Evolutionary conservation across 164 flowering plant species (phyloP), one percentile per base, ranked within the genome.

Genomic region (Saururus chinensis): DNA sequence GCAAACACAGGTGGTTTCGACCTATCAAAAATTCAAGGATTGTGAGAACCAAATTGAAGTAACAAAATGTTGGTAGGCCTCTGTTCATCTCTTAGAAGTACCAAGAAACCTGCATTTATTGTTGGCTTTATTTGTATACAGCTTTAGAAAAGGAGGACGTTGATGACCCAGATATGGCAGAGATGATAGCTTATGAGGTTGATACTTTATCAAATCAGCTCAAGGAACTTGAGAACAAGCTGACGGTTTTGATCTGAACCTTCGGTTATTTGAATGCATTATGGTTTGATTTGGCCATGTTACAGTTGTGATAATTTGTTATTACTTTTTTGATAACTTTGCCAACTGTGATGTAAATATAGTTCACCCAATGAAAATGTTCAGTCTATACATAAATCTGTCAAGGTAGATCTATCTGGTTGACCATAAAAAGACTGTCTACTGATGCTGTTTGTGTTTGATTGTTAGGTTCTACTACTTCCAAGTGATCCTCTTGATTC

Each of bases 401-500:
- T 45, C 4, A 4, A 45, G 49, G 49, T 12, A 45, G 49, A 17
- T 45, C 49, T 17, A 0, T 45, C 4, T 45, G 49, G 49, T 45
- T 53, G 56, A 20, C 56, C 19, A 53, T 1, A 8, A 22, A 22
- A 30, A 56, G 16, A 17, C 19, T 25, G 42, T 21, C 55, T 61
- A 19, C 13, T 62, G 35, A 25, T 71, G 20, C 49, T 57, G 41
- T 61, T 52, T 41, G 55, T 68, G 6, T 60, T 62, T 30, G 56
- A 26, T 19, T 61, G 37, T 56, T 62, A 95, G 99, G 65, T 87
- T 23, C 57, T 90, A 66, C 73, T 90, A 57, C 88, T 95, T 62
- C 99, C 99, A n/a, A 78, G 76, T 66, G 95, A 95, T 77, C 99
- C 99, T 72, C 85, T 90, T 48, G 96, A 95, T 80, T 73, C 88